Percentiles rank a stretch among this genome's conserved stretches.
Evolutionary conservation across 768 basidiomycete genomes (phyloP).

Genomic region (Trametes cubensis): DNA sequence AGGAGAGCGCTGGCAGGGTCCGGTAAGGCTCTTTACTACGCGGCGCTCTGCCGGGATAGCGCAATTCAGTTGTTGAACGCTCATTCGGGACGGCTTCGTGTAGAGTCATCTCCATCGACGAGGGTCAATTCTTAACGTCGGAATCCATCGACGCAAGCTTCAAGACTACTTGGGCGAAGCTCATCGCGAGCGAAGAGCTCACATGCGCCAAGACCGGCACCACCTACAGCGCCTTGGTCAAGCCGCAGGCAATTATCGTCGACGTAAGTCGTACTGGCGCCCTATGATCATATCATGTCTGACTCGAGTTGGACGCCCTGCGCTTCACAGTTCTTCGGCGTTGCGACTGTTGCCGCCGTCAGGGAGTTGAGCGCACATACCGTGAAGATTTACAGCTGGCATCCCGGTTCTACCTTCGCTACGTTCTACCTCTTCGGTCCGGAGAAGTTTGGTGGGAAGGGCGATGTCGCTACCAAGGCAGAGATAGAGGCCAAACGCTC

Average conservation of each 20-base stretch:
- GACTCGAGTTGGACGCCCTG: not conserved
- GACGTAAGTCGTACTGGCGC: conserved; percentile 24
- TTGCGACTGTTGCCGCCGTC: not conserved
- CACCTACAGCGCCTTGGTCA: not conserved
- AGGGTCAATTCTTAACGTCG: not conserved
- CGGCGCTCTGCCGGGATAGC: too few species aligned
- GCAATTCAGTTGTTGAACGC: not conserved
- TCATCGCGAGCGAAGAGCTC: conserved; percentile 8
- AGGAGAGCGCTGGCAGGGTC: not conserved
- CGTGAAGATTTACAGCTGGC: conserved; percentile 22
- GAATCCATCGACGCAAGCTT: conserved; percentile 5
- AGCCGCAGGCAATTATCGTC: conserved; percentile 18
- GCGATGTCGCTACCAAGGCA: conserved; percentile 10
- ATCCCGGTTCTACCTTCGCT: conserved; percentile 7
- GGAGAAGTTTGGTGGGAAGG: conserved; percentile 18
- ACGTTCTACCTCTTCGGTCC: conserved; percentile 20
- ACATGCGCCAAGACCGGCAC: conserved; percentile 14
- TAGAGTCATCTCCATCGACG: conserved; percentile 12
- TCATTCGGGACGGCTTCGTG: not conserved
- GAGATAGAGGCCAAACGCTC: conserved; percentile 10
- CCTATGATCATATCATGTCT: too few species aligned
- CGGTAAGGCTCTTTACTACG: not conserved
- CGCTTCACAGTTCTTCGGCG: conserved; percentile 6
- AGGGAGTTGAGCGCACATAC: conserved; percentile 15
- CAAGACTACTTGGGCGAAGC: conserved; percentile 4